phyloP scores from a whole-genome alignment of 164 flowering plant genomes.

The Houttuynia cordata region DNA sequence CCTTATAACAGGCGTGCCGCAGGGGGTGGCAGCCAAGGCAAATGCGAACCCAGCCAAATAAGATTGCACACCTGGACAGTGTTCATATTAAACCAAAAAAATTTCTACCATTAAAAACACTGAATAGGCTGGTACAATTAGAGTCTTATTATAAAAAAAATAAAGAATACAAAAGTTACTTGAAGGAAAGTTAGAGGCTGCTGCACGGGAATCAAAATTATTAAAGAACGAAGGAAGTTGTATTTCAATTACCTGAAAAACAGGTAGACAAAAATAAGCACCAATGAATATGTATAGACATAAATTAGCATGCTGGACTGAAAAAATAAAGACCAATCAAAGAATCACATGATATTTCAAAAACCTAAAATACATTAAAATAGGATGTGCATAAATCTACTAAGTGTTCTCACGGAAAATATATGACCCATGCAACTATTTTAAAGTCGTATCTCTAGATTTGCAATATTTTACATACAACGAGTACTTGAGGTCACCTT shows the following conservation, averaged over 20 bases:
- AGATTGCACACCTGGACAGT: conserved; percentile 76
- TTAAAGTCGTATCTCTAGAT: too few species aligned
- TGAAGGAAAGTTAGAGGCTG: conserved; percentile 93
- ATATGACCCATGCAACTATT: too few species aligned
- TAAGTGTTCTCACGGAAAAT: too few species aligned
- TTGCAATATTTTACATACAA: too few species aligned
- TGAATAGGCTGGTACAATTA: not conserved
- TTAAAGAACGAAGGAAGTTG: conserved; percentile 90
- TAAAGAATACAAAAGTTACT: conserved; percentile 28
- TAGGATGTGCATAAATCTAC: too few species aligned
- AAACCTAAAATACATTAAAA: not conserved
- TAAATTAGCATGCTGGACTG: not conserved
- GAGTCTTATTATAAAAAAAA: not conserved
- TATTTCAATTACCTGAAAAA: conserved; percentile 60
- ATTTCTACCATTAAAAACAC: not conserved
- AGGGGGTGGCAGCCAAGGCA: conserved; percentile 97
- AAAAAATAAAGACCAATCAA: not conserved
- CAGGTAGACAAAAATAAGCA: conserved; percentile 2
- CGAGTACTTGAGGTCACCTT: too few species aligned
- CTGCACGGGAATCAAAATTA: conserved; percentile 85
- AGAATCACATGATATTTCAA: not conserved
- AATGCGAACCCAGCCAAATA: conserved; percentile 94
- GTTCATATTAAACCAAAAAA: not conserved
- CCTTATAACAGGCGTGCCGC: conserved; percentile 96
- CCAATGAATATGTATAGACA: not conserved